Conservation (phyloP, 139 green algal genomes). For the Chlamydomonas sphaeroides region DNA sequence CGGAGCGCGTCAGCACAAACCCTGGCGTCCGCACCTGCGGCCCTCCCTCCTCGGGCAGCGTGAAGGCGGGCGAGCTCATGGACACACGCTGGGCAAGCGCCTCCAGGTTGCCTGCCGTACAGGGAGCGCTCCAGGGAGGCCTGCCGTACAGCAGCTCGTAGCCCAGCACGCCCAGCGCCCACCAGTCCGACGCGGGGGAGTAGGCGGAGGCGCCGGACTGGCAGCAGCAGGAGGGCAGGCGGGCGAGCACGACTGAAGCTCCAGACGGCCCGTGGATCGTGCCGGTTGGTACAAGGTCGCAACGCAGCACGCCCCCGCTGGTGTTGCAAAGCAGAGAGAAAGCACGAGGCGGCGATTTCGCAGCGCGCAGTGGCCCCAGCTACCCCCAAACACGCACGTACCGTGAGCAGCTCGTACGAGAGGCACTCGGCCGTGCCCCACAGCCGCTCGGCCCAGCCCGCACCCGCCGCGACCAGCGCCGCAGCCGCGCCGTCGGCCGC, state of each 20-base stretch:
- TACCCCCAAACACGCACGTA: neutral
- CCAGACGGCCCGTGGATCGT: neutral
- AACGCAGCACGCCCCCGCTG: too few relatives aligned
- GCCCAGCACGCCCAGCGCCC: constrained; percentile 22
- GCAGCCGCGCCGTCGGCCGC: neutral
- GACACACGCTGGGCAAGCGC: constrained; percentile 1
- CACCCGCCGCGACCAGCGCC: neutral
- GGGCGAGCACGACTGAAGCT: neutral
- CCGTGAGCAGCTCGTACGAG: constrained; percentile 25
- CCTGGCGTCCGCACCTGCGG: constrained; percentile 1
- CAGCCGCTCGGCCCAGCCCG: neutral
- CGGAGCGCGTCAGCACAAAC: too few relatives aligned
- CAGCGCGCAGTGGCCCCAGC: too few relatives aligned
- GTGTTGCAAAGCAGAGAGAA: too few relatives aligned
- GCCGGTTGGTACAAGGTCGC: too few relatives aligned
- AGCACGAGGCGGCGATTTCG: too few relatives aligned
- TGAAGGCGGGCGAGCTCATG: neutral
- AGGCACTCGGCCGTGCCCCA: constrained; percentile 35
- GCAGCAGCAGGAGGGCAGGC: neutral
- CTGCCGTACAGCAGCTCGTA: constrained; percentile 41
- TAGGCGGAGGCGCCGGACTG: constrained; percentile 19
- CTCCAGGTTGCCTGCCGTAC: neutral
- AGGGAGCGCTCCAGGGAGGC: neutral
- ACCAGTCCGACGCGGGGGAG: constrained; percentile 33
- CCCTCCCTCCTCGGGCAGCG: neutral